Evolutionary conservation across 257 asterid genomes (phyloP).

Genomic region (Striga asiatica): DNA sequence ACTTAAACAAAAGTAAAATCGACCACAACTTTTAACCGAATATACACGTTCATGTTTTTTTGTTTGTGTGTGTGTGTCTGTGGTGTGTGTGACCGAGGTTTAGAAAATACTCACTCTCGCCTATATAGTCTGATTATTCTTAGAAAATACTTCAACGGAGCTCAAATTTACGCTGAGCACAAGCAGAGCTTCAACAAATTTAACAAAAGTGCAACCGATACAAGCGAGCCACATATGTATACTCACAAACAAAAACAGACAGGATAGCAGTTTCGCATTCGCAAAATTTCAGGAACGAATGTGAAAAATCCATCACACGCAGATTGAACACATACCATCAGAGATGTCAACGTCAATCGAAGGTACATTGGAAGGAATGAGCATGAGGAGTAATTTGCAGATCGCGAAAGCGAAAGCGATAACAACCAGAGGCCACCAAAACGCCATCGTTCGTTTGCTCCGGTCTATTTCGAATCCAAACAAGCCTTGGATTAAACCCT

Average conservation of each 20-base stretch:
- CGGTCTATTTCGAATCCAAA: constrained; percentile 13
- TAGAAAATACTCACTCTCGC: not conserved
- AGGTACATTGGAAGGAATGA: constrained; percentile 87
- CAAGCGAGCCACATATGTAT: not conserved
- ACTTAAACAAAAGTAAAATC: not conserved
- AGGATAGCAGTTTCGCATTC: not conserved
- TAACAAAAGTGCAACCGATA: constrained; percentile 2
- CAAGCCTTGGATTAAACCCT: constrained; percentile 26
- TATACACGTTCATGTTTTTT: not conserved
- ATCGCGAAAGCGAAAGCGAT: constrained; percentile 61
- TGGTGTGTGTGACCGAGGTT: too few species aligned
- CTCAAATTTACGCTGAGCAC: constrained; percentile 8
- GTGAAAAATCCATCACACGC: not conserved
- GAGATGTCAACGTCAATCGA: constrained; percentile 87
- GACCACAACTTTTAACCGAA: not conserved
- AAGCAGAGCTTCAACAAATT: not conserved
- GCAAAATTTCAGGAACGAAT: not conserved
- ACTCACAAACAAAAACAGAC: not conserved
- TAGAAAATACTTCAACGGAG: constrained; percentile 4
- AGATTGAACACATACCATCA: constrained; percentile 51
- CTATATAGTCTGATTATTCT: not conserved
- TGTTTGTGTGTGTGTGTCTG: too few species aligned
- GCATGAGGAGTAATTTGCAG: constrained; percentile 77
- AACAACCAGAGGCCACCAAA: constrained; percentile 83
- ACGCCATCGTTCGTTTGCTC: constrained; percentile 52